Base-by-base conservation (phyloP, 1,284 basidiomycete genomes). In the Cerrena zonata region DNA sequence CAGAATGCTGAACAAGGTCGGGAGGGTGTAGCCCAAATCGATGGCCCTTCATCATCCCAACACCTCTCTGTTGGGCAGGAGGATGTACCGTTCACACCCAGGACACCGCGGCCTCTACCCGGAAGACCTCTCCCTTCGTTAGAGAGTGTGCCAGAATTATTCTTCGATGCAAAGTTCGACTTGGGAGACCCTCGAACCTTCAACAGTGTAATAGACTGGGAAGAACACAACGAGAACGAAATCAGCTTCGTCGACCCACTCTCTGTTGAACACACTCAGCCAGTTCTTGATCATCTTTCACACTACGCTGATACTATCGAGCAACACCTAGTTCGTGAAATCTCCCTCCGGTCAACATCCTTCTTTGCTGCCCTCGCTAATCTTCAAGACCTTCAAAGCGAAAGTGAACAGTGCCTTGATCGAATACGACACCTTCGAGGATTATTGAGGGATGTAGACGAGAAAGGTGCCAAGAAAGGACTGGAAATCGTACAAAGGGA, bases 321-420 rank as follows among this genome's bases (percentile, higher is more conserved):
- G 63, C 86, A 94, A 56, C 94, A 99, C 65, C 86, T 99, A 49
- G 83, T 96, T 13, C 84, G 86, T 58, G 95, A 98, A 69, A 96
- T 99, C 50, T 89, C 90, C 5, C 72, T 88, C 10, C 87, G 94
- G 3, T 92, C 92, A 0, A 82, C 90, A 0, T 93, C 92, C 2
- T 99, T 99, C 79, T 99, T 99, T 64, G 89, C 94, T 1, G 96
- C 95, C 1, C 80, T 99, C 21, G 84, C 91, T 7, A 98, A 98
- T 65, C 76, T 99, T 11, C 91, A 97, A 62, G 88, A 93, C 56
- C 79, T 99, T 4, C 90, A 93, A 61, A 82, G 88, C 4, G 92
- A 97, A 65, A 94, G 92, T 0, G 79, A 86, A 30, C 81, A 85
- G 25, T 95, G 94, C 61, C 74, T 98, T 3, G 69, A 74, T 22